These are phyloP conservation scores for Lactarius sp. DNA, from an alignment of 768 basidiomycete genomes.

Conservation along the genomic window DNA sequence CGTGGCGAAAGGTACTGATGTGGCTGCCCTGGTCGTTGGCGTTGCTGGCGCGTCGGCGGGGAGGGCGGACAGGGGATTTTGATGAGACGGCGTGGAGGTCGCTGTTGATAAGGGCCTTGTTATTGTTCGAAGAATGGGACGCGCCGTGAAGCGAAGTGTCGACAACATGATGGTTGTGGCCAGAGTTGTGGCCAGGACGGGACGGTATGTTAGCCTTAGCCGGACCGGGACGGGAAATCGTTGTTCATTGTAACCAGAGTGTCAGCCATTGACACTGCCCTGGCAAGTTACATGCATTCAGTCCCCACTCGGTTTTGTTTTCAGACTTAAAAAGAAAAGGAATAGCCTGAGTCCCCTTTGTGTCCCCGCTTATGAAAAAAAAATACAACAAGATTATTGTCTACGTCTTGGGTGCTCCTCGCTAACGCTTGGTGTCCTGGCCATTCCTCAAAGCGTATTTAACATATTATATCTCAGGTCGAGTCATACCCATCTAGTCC, in stretches of 20 bases:
- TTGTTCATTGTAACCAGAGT: background rate
- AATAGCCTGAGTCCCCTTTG: slow-evolving; percentile 1
- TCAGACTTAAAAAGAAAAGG: background rate
- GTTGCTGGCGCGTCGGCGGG: background rate
- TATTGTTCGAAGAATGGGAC: slow-evolving; percentile 11
- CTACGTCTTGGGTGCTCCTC: background rate
- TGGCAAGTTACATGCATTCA: background rate
- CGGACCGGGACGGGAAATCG: slow-evolving; percentile 1
- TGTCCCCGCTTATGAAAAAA: slow-evolving; percentile 9
- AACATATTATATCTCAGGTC: slow-evolving; percentile 6
- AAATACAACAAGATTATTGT: slow-evolving; percentile 21
- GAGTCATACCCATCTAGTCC: background rate
- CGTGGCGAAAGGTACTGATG: background rate
- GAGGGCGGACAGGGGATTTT: background rate
- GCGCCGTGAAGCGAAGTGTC: slow-evolving; percentile 6
- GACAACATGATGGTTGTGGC: slow-evolving; percentile 14
- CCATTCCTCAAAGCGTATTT: slow-evolving; percentile 13
- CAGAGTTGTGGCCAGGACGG: background rate
- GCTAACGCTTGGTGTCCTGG: slow-evolving; percentile 1
- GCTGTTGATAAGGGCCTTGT: slow-evolving; percentile 18
- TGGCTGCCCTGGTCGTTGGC: background rate
- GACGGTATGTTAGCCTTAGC: background rate
- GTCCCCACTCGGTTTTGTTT: background rate
- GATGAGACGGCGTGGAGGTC: slow-evolving; percentile 1
- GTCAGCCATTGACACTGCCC: no score